These are phyloP conservation scores for Penicillium psychrofluorescens DNA, from an alignment of 495 filamentous ascomycete species.

Conservation along the genomic window DNA sequence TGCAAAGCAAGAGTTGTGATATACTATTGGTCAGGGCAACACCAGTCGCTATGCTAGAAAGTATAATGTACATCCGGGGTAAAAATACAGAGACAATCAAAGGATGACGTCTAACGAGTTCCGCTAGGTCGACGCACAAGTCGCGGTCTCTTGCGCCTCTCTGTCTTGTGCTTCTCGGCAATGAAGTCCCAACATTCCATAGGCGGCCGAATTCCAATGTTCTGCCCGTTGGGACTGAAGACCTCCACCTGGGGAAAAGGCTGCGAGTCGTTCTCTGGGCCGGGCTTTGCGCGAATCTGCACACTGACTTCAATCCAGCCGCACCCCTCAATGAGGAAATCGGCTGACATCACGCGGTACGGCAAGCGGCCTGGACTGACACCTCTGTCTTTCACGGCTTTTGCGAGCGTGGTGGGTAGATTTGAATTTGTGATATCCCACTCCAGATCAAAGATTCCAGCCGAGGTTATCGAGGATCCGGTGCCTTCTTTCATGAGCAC, in stretches of 20 bases:
- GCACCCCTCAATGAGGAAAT: conserved; percentile 83
- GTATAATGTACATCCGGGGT: neutral
- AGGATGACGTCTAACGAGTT: too few species aligned
- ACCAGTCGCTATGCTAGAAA: conserved; percentile 26
- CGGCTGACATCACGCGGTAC: conserved; percentile 68
- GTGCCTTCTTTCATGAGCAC: conserved; percentile 53
- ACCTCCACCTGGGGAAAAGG: conserved; percentile 70
- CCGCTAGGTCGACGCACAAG: too few species aligned
- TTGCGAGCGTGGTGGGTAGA: conserved; percentile 28
- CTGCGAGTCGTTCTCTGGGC: conserved; percentile 12
- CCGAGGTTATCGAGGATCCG: conserved; percentile 48
- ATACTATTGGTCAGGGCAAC: conserved; percentile 10
- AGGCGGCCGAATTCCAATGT: conserved; percentile 58
- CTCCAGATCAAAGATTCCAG: conserved; percentile 65
- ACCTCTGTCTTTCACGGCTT: conserved; percentile 25
- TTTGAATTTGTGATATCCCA: conserved; percentile 70
- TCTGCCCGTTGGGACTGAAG: conserved; percentile 74
- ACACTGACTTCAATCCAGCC: conserved; percentile 89
- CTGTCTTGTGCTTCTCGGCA: conserved; percentile 26
- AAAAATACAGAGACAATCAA: too few species aligned
- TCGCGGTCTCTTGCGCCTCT: conserved; percentile 24
- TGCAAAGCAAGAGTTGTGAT: neutral
- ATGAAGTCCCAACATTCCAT: conserved; percentile 62
- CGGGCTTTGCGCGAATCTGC: conserved; percentile 58
- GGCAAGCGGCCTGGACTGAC: conserved; percentile 46